Evolutionary conservation across 306 rosid species (phyloP).

Genomic region (Castanospermum australe): DNA sequence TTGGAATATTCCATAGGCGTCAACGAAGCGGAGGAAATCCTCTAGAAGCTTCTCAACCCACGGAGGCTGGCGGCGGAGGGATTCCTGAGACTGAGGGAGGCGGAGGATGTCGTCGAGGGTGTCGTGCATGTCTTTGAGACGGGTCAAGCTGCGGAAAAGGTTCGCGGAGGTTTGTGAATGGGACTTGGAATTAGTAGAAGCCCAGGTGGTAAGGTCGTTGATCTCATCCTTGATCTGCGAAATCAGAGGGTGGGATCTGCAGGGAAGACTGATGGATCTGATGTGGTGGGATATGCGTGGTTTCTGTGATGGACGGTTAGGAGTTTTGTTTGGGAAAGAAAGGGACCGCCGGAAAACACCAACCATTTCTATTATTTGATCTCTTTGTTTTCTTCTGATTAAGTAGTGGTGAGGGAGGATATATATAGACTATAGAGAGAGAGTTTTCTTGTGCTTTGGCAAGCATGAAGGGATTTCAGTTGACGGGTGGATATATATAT

Average conservation of each 20-base stretch:
- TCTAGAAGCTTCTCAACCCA: slow-evolving; percentile 73
- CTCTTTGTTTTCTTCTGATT: not conserved
- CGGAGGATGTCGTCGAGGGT: slow-evolving; percentile 65
- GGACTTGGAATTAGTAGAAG: slow-evolving; percentile 21
- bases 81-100: slow-evolving; percentile 74
- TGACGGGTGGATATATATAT: not conserved
- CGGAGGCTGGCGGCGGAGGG: slow-evolving; percentile 55
- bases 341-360: slow-evolving; percentile 84
- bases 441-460: not conserved
- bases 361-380: slow-evolving; percentile 44
- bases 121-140: slow-evolving; percentile 57
- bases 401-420: too few relatives aligned
- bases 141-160: slow-evolving; percentile 55
- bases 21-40: slow-evolving; percentile 66
- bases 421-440: not conserved
- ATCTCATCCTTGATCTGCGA: slow-evolving; percentile 67
- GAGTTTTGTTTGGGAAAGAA: slow-evolving; percentile 74
- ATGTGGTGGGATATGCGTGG: slow-evolving; percentile 63
- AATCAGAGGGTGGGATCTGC: slow-evolving; percentile 81
- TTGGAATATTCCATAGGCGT: slow-evolving; percentile 74
- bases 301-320: slow-evolving; percentile 47
- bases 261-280: slow-evolving; percentile 89
- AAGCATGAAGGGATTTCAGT: not conserved
- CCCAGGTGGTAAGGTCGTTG: slow-evolving; percentile 47
- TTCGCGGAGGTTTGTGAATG: slow-evolving; percentile 36